Conservation (phyloP, 495 filamentous ascomycete species). For the Venustampulla echinocandica region DNA sequence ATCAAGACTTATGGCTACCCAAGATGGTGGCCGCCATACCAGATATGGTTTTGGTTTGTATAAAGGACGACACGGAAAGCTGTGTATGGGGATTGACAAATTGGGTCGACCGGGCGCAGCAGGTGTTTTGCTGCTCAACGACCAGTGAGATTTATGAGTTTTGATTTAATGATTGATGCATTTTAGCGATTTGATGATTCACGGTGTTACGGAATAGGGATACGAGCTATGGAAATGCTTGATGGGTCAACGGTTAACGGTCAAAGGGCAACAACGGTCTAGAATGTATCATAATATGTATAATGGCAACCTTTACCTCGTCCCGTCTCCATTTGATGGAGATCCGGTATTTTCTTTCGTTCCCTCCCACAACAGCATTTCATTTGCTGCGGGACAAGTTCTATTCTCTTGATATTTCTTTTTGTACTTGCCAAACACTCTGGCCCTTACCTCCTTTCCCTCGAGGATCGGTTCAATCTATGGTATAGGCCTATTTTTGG, state of each 20-base stretch:
- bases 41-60: constrained; percentile 55
- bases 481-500: constrained; percentile 87
- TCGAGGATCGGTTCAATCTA: constrained; percentile 44
- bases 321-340: background rate
- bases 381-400: no score
- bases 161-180: background rate
- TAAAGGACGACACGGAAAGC: constrained; percentile 42
- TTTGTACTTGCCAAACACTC: constrained; percentile 69
- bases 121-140: background rate
- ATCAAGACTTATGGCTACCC: constrained; percentile 42
- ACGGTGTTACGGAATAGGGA: background rate
- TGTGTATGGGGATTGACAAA: constrained; percentile 56
- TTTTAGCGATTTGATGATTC: background rate
- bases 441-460: constrained; percentile 67
- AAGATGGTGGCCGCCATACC: constrained; percentile 27
- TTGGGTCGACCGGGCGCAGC: constrained; percentile 20
- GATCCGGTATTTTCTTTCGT: background rate
- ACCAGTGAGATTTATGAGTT: background rate
- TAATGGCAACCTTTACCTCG: background rate
- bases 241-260: background rate
- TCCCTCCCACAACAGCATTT: background rate
- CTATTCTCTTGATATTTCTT: background rate
- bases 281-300: background rate
- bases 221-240: background rate
- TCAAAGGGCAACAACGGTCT: background rate